Base-by-base conservation (phyloP, 139 green algal species). In the Chlamydomonas sphaeroides region DNA sequence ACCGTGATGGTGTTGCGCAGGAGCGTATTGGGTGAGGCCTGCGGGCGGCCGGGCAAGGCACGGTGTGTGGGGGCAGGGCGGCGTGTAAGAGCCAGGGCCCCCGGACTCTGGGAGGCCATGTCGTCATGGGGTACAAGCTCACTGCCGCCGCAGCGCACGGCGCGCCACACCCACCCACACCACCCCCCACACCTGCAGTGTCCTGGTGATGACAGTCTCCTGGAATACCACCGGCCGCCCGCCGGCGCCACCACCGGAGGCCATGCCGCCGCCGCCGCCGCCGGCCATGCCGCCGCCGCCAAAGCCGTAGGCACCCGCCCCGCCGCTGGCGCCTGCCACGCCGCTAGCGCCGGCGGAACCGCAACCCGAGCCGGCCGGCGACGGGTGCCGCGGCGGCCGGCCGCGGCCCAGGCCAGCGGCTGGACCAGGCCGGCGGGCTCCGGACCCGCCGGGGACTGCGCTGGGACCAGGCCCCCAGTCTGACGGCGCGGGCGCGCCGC, bases 161-260 rank as follows among this genome's bases (percentile, higher is more conserved):
- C n/a, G n/a, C n/a, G n/a, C n/a, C n/a, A n/a, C n/a, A n/a, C n/a
- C n/a, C n/a, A n/a, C n/a, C n/a, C n/a, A n/a, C n/a, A n/a, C n/a
- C n/a, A n/a, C n/a, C n/a, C n/a, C n/a, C n/a, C n/a, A n/a, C n/a
- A 69, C 63, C 35, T 69, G 74, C 15, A 80, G 20, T 17, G 41
- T 80, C 39, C 57, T 59, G 25, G 74, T 80, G 41, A 80, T 70
- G n/a, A 80, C 74, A 1, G 74, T 80, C 59, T 80, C 74, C 74
- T 80, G 74, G 42, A 63, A 80, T 30, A 80, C 7, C 74, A 80
- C 41, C 1, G 39, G 35, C 15, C 17, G 59, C n/a, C 41, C 35
- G 20, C 30, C 59, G 32, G 30, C 41, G 57, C 39, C 23, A 28
- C 56, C 39, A 15, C 53, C 0, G 5, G 26, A 23, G 1, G 14